These are phyloP conservation scores for Laburnicola sp. DNA, from an alignment of 2,329 filamentous ascomycete species.

Conservation along the genomic window DNA sequence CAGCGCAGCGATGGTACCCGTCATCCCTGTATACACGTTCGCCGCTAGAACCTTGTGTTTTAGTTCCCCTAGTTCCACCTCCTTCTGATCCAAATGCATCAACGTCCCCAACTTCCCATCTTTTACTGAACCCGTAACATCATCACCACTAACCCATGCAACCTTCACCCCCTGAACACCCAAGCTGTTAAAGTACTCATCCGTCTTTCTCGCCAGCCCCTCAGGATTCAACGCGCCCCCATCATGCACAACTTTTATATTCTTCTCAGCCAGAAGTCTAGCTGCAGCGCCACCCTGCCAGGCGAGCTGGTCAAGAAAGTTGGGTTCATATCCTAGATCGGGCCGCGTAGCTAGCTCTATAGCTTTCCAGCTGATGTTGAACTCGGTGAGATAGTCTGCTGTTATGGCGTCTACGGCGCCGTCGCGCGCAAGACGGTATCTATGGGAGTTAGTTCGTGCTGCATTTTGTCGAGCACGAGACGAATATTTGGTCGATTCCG, in stretches of 20 bases:
- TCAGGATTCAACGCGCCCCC: slow-evolving; percentile 59
- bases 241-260: slow-evolving; percentile 59
- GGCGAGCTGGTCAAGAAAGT: slow-evolving; percentile 36
- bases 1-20: slow-evolving; percentile 46
- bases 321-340: slow-evolving; percentile 36
- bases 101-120: slow-evolving; percentile 15
- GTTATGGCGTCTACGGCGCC: slow-evolving; percentile 78
- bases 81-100: slow-evolving; percentile 20
- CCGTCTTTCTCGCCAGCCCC: slow-evolving; percentile 51
- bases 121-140: slow-evolving; percentile 26
- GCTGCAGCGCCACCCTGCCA: slow-evolving; percentile 27
- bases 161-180: slow-evolving; percentile 29
- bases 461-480: background rate
- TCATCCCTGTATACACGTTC: slow-evolving; percentile 56
- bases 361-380: slow-evolving; percentile 40
- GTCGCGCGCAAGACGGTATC: slow-evolving; percentile 57
- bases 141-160: slow-evolving; percentile 50
- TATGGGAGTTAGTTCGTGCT: background rate
- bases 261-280: slow-evolving; percentile 46
- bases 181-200: slow-evolving; percentile 24
- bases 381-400: slow-evolving; percentile 44
- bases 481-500: slow-evolving; percentile 35
- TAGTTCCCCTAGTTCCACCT: slow-evolving; percentile 6
- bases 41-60: slow-evolving; percentile 36
- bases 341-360: slow-evolving; percentile 32